A percentile compares a stretch with the other conserved stretches of the same genome.
These are phyloP conservation scores for Fusarium concolor DNA, from an alignment of 2,329 filamentous ascomycete genomes.

Conservation along the genomic window DNA sequence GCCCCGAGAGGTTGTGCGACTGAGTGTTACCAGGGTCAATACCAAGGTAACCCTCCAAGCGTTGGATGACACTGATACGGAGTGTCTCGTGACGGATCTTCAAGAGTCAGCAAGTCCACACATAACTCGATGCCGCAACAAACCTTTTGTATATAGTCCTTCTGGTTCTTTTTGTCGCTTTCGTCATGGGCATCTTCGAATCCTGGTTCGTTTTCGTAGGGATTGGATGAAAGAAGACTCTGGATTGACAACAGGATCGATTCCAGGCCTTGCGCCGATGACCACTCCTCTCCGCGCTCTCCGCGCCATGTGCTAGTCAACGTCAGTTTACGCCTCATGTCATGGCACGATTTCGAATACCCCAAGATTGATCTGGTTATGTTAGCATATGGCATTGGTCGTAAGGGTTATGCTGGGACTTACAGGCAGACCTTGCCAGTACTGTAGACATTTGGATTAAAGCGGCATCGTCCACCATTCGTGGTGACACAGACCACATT, in stretches of 20 bases:
- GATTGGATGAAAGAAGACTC: conserved; percentile 92
- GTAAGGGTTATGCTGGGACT: conserved; percentile 52
- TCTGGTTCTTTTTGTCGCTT: conserved; percentile 78
- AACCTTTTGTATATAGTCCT: conserved; percentile 83
- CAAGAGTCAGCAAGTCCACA: conserved; percentile 17
- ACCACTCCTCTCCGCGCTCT: conserved; percentile 93
- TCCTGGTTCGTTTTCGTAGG: conserved; percentile 96
- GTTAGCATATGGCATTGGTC: conserved; percentile 27
- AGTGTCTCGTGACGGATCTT: conserved; percentile 93
- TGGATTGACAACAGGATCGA: conserved; percentile 96
- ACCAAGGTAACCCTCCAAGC: conserved; percentile 81
- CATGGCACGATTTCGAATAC: conserved; percentile 59
- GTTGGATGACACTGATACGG: conserved; percentile 85
- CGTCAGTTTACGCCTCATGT: conserved; percentile 21
- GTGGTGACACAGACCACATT: conserved; percentile 79
- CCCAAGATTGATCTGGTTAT: conserved; percentile 83
- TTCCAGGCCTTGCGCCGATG: conserved; percentile 92
- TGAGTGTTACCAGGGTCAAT: conserved; percentile 66
- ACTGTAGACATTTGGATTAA: conserved; percentile 97
- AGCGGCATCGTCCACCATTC: conserved; percentile 86
- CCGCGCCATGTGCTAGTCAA: conserved; percentile 89
- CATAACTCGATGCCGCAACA: not conserved
- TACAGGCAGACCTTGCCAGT: conserved; percentile 92
- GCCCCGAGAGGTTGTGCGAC: conserved; percentile 33
- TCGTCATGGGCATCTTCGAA: conserved; percentile 80